Percentiles rank a stretch among this genome's conserved stretches.
These are phyloP conservation scores for Blastobotrys peoriensis DNA, from an alignment of 805 yeast species.

Conservation along the genomic window DNA sequence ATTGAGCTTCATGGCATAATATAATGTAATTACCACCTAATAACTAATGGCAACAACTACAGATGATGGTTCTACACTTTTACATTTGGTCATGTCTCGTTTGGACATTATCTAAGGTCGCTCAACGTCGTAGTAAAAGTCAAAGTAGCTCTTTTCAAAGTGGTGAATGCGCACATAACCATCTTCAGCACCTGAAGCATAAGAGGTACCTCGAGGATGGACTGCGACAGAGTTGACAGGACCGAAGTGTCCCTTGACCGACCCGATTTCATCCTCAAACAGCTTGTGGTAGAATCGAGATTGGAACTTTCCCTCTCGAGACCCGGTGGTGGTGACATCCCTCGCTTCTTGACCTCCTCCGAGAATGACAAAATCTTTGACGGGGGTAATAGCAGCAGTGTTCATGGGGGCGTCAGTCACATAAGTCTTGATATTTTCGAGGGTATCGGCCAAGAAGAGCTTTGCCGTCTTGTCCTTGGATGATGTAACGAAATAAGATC, in stretches of 20 bases:
- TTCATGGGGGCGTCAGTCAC: constrained; percentile 91
- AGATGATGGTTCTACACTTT: too few species aligned
- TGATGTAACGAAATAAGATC: constrained; percentile 83
- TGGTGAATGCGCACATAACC: constrained; percentile 93
- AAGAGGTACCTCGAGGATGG: constrained; percentile 89
- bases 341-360: constrained; percentile 99
- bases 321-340: constrained; percentile 95
- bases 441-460: constrained; percentile 69
- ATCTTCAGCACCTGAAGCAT: constrained; percentile 98
- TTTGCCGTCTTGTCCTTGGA: constrained; percentile 87
- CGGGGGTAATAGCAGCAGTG: constrained; percentile 90
- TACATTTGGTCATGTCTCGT: too few species aligned
- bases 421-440: constrained; percentile 60
- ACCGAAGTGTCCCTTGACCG: constrained; percentile 98
- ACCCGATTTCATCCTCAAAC: constrained; percentile 92
- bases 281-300: constrained; percentile 93
- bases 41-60: too few species aligned
- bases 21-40: too few species aligned
- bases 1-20: too few species aligned
- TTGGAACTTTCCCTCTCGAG: constrained; percentile 92
- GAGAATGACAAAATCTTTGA: constrained; percentile 82
- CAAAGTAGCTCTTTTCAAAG: constrained; percentile 88
- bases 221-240: constrained; percentile 91
- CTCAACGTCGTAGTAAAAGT: constrained; percentile 87
- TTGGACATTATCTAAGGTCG: constrained; percentile 13